Percentiles rank a stretch among this genome's conserved stretches.
phyloP scores from a whole-genome alignment of 2,329 filamentous ascomycete genomes.

The Neurospora crassa region DNA sequence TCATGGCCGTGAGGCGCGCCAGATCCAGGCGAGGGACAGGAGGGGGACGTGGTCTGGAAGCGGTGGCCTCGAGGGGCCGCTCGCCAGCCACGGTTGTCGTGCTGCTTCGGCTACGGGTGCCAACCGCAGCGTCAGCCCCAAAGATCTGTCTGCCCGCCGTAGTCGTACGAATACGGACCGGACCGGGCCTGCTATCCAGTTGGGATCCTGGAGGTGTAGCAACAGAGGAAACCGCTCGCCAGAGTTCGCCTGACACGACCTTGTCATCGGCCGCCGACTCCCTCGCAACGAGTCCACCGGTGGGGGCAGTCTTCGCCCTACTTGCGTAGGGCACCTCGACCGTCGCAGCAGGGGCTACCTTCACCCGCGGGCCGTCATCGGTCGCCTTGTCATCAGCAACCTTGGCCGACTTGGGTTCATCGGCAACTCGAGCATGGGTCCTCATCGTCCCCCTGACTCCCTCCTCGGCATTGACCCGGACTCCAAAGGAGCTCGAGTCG shows the following conservation, averaged over 20 bases:
- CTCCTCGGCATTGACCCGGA: background rate
- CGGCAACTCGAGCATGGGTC: background rate
- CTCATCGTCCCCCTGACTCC: background rate
- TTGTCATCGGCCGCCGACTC: background rate
- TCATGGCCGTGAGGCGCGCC: background rate
- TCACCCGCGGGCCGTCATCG: background rate
- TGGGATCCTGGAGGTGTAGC: background rate
- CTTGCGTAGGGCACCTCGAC: background rate
- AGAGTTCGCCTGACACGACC: background rate
- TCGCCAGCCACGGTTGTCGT: background rate
- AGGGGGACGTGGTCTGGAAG: background rate
- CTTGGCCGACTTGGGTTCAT: background rate
- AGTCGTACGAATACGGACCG: background rate
- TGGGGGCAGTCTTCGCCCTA: background rate
- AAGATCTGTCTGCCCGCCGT: background rate
- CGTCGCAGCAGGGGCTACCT: background rate
- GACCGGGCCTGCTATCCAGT: background rate
- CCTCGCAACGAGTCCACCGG: background rate
- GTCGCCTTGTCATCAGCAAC: background rate
- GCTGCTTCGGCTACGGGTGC: background rate
- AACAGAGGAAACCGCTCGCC: background rate
- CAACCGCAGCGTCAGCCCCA: background rate
- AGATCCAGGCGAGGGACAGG: background rate
- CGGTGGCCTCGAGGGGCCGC: background rate
- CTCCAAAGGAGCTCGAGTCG: background rate